Conservation (phyloP, 768 basidiomycete species). For the Leccinum rimulosum region DNA sequence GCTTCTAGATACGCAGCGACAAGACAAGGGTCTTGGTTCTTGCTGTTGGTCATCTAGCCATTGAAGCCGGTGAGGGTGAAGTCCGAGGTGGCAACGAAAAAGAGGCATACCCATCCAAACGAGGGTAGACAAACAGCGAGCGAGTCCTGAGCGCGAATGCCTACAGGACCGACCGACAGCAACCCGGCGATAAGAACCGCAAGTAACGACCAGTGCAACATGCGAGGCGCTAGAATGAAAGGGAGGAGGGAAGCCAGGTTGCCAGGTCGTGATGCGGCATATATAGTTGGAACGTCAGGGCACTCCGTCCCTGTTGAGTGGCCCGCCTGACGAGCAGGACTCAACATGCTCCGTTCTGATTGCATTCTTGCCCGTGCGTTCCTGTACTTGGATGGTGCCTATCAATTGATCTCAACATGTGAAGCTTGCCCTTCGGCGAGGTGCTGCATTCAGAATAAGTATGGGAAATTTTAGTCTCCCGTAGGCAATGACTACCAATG, state of each 20-base stretch:
- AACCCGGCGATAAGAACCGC: slow-evolving; percentile 16
- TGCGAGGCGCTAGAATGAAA: slow-evolving; percentile 8
- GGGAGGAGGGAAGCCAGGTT: background rate
- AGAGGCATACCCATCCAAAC: slow-evolving; percentile 28
- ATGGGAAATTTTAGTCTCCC: background rate
- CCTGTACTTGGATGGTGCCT: background rate
- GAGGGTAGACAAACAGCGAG: slow-evolving; percentile 17
- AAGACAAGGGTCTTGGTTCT: slow-evolving; percentile 45
- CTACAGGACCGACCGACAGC: slow-evolving; percentile 14
- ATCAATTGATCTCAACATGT: too few relatives aligned
- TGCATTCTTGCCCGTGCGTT: background rate
- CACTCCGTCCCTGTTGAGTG: background rate
- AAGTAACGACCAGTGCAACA: slow-evolving; percentile 13
- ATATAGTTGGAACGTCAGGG: background rate
- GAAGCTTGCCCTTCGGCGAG: too few relatives aligned
- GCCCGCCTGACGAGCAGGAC: background rate
- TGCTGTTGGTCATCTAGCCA: slow-evolving; percentile 39
- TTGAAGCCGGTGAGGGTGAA: too few relatives aligned
- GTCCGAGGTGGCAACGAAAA: background rate
- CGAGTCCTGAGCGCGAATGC: slow-evolving; percentile 24
- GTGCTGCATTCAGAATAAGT: too few relatives aligned
- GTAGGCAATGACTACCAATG: background rate
- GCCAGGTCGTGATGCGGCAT: background rate
- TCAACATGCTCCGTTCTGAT: background rate
- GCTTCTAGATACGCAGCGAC: slow-evolving; percentile 43